Percentiles rank a stretch among this genome's conserved stretches.
These are phyloP conservation scores for Paramecium primaurelia DNA, from an alignment of 73 alveolate species.

Conservation along the genomic window DNA sequence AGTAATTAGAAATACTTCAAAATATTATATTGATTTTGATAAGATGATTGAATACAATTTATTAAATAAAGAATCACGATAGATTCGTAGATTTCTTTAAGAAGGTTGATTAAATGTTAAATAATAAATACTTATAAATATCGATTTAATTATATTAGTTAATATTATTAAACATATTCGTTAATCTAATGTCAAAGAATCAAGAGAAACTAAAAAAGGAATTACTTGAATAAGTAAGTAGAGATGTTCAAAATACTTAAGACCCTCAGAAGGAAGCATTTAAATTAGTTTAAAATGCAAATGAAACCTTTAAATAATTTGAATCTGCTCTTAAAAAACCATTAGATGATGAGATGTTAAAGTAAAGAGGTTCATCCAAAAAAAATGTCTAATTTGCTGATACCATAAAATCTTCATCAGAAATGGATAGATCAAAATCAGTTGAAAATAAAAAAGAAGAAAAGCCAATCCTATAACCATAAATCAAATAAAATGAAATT, in stretches of 20 bases:
- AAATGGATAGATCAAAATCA: background rate
- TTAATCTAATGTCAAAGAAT: conserved; percentile 5
- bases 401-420: background rate
- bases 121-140: background rate
- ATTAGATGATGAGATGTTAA: conserved; percentile 6
- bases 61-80: background rate
- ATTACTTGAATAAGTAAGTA: background rate
- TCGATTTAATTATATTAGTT: background rate
- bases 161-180: background rate
- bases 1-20: background rate
- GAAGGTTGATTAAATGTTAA: background rate
- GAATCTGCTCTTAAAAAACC: conserved; percentile 33
- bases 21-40: background rate
- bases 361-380: background rate
- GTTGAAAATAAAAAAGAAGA: background rate
- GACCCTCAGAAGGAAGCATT: conserved; percentile 20
- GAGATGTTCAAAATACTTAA: background rate
- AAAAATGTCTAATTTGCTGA: background rate
- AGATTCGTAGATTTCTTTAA: background rate
- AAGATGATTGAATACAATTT: background rate
- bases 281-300: background rate
- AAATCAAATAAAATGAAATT: background rate
- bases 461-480: background rate
- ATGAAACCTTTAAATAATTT: conserved; percentile 21
- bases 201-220: conserved; percentile 27